Evolutionary conservation across 371 early-diverging fungal genomes (phyloP).

Genomic region (Apophysomyces sp.): DNA sequence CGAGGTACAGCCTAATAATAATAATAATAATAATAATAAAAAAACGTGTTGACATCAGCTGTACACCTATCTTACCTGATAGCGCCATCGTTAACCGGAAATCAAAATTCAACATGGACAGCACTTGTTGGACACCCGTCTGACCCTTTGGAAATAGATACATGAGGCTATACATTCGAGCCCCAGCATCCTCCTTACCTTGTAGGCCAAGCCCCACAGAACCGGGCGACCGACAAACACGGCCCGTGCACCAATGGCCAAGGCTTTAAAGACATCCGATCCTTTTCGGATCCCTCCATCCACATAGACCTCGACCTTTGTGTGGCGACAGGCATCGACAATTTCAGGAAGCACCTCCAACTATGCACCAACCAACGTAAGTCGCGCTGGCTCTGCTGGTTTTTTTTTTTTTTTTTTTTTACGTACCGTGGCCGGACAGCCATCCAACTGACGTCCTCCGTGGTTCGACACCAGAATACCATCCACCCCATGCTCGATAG

Average conservation of each 20-base stretch:
- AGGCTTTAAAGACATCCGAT: constrained; percentile 67
- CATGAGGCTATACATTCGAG: neutral
- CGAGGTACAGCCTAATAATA: constrained; percentile 3
- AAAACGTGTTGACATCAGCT: neutral
- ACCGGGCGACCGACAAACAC: constrained; percentile 73
- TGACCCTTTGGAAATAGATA: constrained; percentile 11
- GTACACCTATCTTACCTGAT: constrained; percentile 10
- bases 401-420: too few species aligned
- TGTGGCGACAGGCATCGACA: constrained; percentile 48
- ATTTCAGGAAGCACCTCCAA: constrained; percentile 66
- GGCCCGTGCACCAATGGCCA: constrained; percentile 71
- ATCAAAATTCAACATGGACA: constrained; percentile 16
- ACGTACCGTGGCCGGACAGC: constrained; percentile 42
- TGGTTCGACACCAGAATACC: constrained; percentile 80
- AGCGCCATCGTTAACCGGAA: constrained; percentile 24
- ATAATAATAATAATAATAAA: neutral
- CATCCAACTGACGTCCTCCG: constrained; percentile 80
- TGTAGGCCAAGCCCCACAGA: constrained; percentile 45
- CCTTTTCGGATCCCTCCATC: constrained; percentile 75
- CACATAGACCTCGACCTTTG: constrained; percentile 60
- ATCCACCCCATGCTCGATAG: constrained; percentile 55
- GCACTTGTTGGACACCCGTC: constrained; percentile 17
- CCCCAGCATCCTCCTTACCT: constrained; percentile 8
- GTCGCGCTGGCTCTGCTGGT: too few species aligned
- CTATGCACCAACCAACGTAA: constrained; percentile 2